Evolutionary conservation across 257 asterid genomes (phyloP), one percentile per base, ranked within the genome.

Genomic region (Mitragyna speciosa): DNA sequence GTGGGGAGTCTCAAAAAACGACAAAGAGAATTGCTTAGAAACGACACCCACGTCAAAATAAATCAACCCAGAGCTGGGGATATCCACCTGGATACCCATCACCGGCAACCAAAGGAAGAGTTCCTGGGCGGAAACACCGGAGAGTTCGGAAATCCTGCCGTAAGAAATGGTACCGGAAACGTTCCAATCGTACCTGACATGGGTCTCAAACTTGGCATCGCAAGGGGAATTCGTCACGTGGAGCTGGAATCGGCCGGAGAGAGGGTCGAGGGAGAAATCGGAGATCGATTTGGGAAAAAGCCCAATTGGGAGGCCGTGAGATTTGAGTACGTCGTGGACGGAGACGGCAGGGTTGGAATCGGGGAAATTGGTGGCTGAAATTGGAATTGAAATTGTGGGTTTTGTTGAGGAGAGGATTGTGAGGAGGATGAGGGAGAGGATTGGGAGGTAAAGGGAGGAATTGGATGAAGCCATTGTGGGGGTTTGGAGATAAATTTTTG

Each of bases 41-140:
- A 92, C 94, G 72, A 92, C 90, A 19, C 96, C 97, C 2, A 86
- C 98, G 70, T 95, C 98, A 70, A 93, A 95, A 80, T 93, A 95
- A 83, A 95, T 93, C 93, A 95, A 87, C 2, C 99, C 98, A 47
- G 99, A 89, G 85, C 95, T 90, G 7, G 98, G 98, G 64, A 92
- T 68, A 82, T 93, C 98, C 49, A 95, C 98, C 81, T 82, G 89
- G 51, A 95, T 91, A 39, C 82, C 85, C 81, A 90, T 89, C 19
- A 95, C 98, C 17, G 98, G 93, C 43, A 95, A 86, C 98, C 98
- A 95, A 12, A 95, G 89, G 49, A 95, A 95, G 30, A 95, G 87
- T 36, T 95, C 98, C 87, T 92, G 87, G 2, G 98, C 89, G 0
- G 98, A 86, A 15, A 95, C 86, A 45, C 98, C 98, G 2, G 94